These are phyloP conservation scores for Agaricus blazei DNA, from an alignment of 768 basidiomycete species.

Conservation along the genomic window DNA sequence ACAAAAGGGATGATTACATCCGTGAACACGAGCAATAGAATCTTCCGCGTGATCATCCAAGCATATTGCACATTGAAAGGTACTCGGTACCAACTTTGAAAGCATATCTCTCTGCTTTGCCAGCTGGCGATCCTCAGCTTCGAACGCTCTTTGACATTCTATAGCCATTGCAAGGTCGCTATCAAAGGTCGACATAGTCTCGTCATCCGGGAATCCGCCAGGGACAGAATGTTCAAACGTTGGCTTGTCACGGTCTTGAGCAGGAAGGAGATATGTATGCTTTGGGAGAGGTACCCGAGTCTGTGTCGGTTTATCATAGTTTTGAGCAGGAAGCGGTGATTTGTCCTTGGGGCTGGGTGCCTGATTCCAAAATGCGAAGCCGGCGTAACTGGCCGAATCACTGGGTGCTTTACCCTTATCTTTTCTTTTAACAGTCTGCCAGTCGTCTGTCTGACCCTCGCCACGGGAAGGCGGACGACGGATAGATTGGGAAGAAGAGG, in stretches of 20 bases:
- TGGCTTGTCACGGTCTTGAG: not conserved
- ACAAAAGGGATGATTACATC: conserved; percentile 31
- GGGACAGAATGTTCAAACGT: not conserved
- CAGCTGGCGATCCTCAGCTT: conserved; percentile 2
- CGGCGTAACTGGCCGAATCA: not conserved
- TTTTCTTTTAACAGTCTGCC: conserved; percentile 5
- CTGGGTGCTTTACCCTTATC: conserved; percentile 3
- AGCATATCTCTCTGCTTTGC: not conserved
- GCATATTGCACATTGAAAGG: conserved; percentile 43
- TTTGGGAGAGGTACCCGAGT: not conserved
- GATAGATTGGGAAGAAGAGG: not conserved
- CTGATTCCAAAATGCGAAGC: not conserved
- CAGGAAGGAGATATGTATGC: not conserved
- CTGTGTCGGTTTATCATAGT: not conserved
- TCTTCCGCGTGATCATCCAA: conserved; percentile 40
- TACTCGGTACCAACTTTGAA: not conserved
- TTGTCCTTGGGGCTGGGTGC: not conserved
- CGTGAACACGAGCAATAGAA: conserved; percentile 29
- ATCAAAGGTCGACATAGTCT: not conserved
- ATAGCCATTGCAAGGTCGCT: conserved; percentile 1
- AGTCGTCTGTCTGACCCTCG: not conserved
- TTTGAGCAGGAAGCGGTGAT: not conserved
- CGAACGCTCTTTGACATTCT: conserved; percentile 6
- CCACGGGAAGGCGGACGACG: not conserved
- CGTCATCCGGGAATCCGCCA: not conserved